Percentiles rank a stretch among this genome's conserved stretches.
phyloP scores from a whole-genome alignment of 148 eudicot species.

The Cornus suecica region DNA sequence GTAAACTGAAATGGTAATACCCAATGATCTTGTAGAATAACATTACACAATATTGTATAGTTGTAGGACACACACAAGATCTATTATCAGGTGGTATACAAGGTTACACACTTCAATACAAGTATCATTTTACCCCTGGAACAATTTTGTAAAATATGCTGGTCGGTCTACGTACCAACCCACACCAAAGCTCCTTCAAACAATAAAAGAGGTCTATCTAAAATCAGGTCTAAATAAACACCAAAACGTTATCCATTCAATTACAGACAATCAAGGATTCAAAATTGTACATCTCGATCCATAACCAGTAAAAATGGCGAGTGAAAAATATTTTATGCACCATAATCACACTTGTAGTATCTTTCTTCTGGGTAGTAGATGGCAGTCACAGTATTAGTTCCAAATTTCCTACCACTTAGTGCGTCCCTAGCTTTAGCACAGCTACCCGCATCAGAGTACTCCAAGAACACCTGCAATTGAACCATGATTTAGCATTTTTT shows the following conservation, averaged over 20 bases:
- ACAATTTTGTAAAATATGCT: too few species aligned
- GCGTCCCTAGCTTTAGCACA: conserved; percentile 63
- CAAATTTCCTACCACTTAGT: conserved; percentile 75
- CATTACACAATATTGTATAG: too few species aligned
- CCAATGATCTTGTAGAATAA: too few species aligned
- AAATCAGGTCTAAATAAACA: neutral
- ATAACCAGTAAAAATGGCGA: neutral
- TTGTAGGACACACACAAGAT: too few species aligned
- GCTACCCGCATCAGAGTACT: conserved; percentile 48
- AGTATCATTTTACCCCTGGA: too few species aligned
- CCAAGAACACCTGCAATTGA: conserved; percentile 68
- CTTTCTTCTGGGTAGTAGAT: conserved; percentile 74
- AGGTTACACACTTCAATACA: too few species aligned
- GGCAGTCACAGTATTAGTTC: conserved; percentile 68
- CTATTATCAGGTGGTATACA: too few species aligned
- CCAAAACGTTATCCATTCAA: neutral
- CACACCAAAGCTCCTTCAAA: too few species aligned
- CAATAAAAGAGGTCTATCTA: too few species aligned
- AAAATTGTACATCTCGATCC: neutral
- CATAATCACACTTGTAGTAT: conserved; percentile 47
- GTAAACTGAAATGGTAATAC: too few species aligned
- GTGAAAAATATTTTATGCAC: conserved; percentile 19
- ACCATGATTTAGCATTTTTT: neutral
- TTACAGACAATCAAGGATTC: neutral
- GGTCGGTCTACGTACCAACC: too few species aligned